Conservation (phyloP, 257 asterid genomes). For the Mitragyna speciosa region DNA sequence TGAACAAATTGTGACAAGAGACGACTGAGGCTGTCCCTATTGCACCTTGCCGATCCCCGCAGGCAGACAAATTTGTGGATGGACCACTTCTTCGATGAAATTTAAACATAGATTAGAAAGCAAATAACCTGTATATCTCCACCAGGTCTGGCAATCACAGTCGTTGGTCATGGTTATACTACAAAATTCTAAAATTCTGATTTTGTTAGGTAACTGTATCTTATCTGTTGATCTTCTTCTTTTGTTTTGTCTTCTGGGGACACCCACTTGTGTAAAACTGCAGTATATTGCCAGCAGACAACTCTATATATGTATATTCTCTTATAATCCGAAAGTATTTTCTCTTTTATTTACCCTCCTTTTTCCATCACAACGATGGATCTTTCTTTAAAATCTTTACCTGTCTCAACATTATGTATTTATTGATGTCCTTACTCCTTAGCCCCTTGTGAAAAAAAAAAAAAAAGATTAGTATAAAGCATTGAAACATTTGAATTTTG, state of each 20-base stretch:
- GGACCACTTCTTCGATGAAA: slow-evolving; percentile 44
- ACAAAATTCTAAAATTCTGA: not conserved
- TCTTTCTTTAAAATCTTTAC: no score
- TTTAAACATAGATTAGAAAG: slow-evolving; percentile 8
- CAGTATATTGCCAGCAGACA: not conserved
- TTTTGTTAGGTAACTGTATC: not conserved
- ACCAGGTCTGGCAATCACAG: not conserved
- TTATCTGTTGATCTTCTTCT: not conserved
- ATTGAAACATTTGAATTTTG: not conserved
- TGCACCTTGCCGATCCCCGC: slow-evolving; percentile 33
- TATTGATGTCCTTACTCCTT: no score
- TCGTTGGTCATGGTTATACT: not conserved
- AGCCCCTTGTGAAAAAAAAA: no score
- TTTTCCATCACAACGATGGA: not conserved
- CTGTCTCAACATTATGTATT: not conserved
- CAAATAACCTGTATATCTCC: not conserved
- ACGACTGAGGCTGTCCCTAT: slow-evolving; percentile 18
- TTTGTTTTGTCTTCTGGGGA: not conserved
- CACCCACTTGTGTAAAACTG: not conserved
- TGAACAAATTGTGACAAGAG: slow-evolving; percentile 7
- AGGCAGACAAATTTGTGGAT: not conserved
- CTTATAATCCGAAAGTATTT: not conserved
- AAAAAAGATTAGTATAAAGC: no score
- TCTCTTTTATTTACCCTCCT: no score
- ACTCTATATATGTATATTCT: not conserved